Evolutionary conservation across 768 basidiomycete genomes (phyloP).

Genomic region (Dioszegia crocea): DNA sequence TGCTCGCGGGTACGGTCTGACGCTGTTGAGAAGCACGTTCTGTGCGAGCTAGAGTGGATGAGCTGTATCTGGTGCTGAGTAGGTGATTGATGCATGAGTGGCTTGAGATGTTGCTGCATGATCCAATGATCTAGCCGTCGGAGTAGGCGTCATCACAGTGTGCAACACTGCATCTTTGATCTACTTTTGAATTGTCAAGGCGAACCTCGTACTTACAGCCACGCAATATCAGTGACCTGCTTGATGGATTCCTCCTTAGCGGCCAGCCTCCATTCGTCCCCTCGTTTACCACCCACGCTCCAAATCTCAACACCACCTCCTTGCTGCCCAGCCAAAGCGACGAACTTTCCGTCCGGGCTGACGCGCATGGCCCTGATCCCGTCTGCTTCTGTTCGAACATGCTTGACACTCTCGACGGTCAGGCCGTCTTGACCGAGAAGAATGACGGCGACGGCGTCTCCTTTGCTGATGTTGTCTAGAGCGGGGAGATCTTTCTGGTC

Average conservation of each 20-base stretch:
- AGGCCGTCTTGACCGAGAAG: slow-evolving; percentile 32
- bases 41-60: not conserved
- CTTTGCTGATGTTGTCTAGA: slow-evolving; percentile 12
- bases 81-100: no score
- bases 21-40: not conserved
- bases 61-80: no score
- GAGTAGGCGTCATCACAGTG: no score
- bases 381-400: slow-evolving; percentile 40
- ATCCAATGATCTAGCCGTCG: no score
- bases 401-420: slow-evolving; percentile 30
- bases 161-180: no score
- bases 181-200: no score
- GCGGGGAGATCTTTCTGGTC: slow-evolving; percentile 19
- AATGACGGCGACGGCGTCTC: slow-evolving; percentile 44
- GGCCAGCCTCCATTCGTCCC: slow-evolving; percentile 40
- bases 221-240: slow-evolving; percentile 31
- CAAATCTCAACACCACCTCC: slow-evolving; percentile 46
- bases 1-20: not conserved
- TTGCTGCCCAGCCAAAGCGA: slow-evolving; percentile 42
- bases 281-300: slow-evolving; percentile 29
- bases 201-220: slow-evolving; percentile 15
- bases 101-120: no score
- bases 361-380: slow-evolving; percentile 42
- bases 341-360: slow-evolving; percentile 44
- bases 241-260: slow-evolving; percentile 39